Evolutionary conservation across 106 monocot species (phyloP).

Genomic region (Gastrodia elata): DNA sequence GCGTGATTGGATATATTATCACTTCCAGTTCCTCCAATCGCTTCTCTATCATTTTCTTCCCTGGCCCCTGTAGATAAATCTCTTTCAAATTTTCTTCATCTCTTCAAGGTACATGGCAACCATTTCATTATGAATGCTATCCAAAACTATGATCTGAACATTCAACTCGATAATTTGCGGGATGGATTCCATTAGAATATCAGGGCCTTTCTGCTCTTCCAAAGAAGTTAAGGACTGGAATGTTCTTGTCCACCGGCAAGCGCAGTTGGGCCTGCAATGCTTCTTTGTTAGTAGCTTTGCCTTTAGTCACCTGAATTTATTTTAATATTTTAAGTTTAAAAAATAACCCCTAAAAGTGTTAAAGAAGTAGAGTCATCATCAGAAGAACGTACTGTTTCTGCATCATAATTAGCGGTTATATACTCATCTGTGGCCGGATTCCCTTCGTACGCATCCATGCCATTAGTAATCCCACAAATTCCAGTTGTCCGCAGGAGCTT

Average conservation of each 20-base stretch:
- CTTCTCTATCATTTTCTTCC: slow-evolving; percentile 80
- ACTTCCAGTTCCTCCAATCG: slow-evolving; percentile 44
- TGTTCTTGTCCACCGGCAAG: slow-evolving; percentile 52
- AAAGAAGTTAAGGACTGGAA: slow-evolving; percentile 71
- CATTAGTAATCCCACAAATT: slow-evolving; percentile 69
- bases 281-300: slow-evolving; percentile 78
- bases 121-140: slow-evolving; percentile 19
- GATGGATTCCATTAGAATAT: slow-evolving; percentile 76
- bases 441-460: slow-evolving; percentile 86
- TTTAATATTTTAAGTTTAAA: too few relatives aligned
- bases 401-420: slow-evolving; percentile 62
- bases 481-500: slow-evolving; percentile 18
- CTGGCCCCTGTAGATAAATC: slow-evolving; percentile 61
- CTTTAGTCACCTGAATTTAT: slow-evolving; percentile 53
- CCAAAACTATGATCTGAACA: slow-evolving; percentile 84
- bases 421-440: slow-evolving; percentile 74
- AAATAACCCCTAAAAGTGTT: background rate
- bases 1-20: slow-evolving; percentile 59
- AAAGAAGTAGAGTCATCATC: background rate
- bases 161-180: slow-evolving; percentile 62
- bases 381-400: slow-evolving; percentile 46
- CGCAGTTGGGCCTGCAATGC: slow-evolving; percentile 86
- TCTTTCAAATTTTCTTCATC: background rate
- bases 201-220: slow-evolving; percentile 98
- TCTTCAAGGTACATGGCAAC: background rate